Base-by-base conservation (phyloP, 352 stramenopile genomes). In the Globisporangium sylvaticum region DNA sequence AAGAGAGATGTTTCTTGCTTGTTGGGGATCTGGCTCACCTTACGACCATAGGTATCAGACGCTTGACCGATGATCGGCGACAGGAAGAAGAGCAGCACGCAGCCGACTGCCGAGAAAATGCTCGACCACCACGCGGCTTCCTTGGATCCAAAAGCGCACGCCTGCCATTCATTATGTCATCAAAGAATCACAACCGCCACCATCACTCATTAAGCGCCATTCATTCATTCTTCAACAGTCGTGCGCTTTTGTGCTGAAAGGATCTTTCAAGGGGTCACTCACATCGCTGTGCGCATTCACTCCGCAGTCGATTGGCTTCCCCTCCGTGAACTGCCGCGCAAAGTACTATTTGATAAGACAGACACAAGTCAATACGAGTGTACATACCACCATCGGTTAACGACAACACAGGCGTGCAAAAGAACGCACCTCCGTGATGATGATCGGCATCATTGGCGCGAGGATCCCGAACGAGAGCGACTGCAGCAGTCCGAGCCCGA, bases 281-380 rank as follows among this genome's bases (percentile, higher is more conserved):
- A 85, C 78, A 59, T 77, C 67, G 44, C 62, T 74, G 44, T 79
- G 77, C 22, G 81, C 67, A 42, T 85, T 62, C 50, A 64, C 66
- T 37, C 77, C 83, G 64, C 83, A 93, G 64, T 93, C 75, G 66
- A 90, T 88, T 3, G 75, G 64, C 15, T 59, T 60, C 5, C 76
- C 83, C 58, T 81, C 62, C 20, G 73, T 80, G 34, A 84, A 76
- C 42, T 84, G 65, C 48, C 80, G 70, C 24, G 84, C 86, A 81
- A 94, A 94, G 66, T 92, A 94, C 83, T 93, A 55, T 58, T 65
- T 22, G n/a, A n/a, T n/a, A n/a, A n/a, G n/a, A n/a, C n/a, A n/a
- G n/a, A n/a, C n/a, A n/a, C n/a, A n/a, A n/a, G n/a, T n/a, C n/a
- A n/a, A n/a, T n/a, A n/a, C n/a, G n/a, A n/a, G n/a, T n/a, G n/a